Percentiles rank a stretch among this genome's conserved stretches.
Evolutionary conservation across 139 green algal genomes (phyloP).

Genomic region (Chlamydomonas sp.): DNA sequence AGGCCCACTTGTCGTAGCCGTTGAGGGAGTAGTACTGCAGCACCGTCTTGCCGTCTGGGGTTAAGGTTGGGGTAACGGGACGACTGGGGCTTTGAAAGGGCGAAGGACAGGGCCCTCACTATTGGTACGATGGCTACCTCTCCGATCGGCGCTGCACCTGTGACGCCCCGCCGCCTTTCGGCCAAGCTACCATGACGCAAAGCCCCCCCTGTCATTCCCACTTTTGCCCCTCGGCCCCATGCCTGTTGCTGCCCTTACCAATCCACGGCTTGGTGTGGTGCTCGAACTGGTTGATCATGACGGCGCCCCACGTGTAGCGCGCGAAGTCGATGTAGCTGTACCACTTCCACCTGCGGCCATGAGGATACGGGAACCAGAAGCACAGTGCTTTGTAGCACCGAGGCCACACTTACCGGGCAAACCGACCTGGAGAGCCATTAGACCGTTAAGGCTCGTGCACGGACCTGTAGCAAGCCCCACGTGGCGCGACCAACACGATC

Average conservation of each 20-base stretch:
- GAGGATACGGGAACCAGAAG: background rate
- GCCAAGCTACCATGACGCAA: no score
- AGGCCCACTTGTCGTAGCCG: slow-evolving; percentile 24
- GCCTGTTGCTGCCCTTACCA: background rate
- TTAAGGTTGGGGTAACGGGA: no score
- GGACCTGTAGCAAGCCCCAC: no score
- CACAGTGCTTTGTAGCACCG: background rate
- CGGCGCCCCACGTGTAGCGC: slow-evolving; percentile 54
- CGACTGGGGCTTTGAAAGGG: no score
- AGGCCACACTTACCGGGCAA: background rate
- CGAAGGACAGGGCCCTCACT: no score
- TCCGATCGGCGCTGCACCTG: no score
- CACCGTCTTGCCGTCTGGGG: slow-evolving; percentile 16
- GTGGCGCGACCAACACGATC: no score
- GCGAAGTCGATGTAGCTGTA: slow-evolving; percentile 51
- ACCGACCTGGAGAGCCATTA: no score
- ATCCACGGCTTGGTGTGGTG: slow-evolving; percentile 35
- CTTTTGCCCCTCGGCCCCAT: background rate
- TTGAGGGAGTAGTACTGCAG: slow-evolving; percentile 36
- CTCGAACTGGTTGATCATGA: slow-evolving; percentile 74
- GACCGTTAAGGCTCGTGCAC: no score
- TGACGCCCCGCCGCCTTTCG: no score
- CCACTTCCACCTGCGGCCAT: slow-evolving; percentile 21
- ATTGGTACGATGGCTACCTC: no score
- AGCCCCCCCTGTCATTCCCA: background rate